Conservation (phyloP, 2,329 filamentous ascomycete genomes). For the Colletotrichum chrysophilum region DNA sequence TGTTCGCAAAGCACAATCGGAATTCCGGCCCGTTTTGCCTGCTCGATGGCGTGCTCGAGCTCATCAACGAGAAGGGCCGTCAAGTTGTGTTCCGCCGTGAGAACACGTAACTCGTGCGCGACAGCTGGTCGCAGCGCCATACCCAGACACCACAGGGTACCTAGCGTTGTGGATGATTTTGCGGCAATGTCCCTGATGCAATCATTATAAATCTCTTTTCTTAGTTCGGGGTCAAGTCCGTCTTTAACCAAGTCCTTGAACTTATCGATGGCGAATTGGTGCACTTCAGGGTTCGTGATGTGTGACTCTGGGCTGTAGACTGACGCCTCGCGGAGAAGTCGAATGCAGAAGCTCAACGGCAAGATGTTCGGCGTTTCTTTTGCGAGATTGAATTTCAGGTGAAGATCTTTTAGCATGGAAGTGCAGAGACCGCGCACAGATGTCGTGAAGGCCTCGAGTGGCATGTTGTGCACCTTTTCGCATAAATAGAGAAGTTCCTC, state of each 20-base stretch:
- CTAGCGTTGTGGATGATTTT: constrained; percentile 68
- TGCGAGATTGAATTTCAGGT: constrained; percentile 47
- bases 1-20: constrained; percentile 50
- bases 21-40: constrained; percentile 45
- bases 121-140: constrained; percentile 52
- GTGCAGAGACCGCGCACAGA: constrained; percentile 68
- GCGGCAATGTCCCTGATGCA: constrained; percentile 73
- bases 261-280: constrained; percentile 66
- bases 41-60: constrained; percentile 59
- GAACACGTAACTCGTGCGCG: constrained; percentile 56
- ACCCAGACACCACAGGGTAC: constrained; percentile 72
- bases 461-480: constrained; percentile 70
- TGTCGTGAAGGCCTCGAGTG: constrained; percentile 66
- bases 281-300: constrained; percentile 65
- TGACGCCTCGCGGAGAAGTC: constrained; percentile 75
- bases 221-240: constrained; percentile 59
- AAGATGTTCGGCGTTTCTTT: constrained; percentile 38
- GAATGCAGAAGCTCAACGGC: constrained; percentile 61
- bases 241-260: constrained; percentile 64
- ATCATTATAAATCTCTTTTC: constrained; percentile 65
- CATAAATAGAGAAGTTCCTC: constrained; percentile 68
- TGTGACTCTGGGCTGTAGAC: constrained; percentile 57
- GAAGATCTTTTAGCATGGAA: constrained; percentile 55
- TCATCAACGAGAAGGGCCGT: constrained; percentile 68
- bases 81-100: constrained; percentile 67